phyloP scores from a whole-genome alignment of 2,329 filamentous ascomycete genomes.

The Cladosporium colombiae region DNA sequence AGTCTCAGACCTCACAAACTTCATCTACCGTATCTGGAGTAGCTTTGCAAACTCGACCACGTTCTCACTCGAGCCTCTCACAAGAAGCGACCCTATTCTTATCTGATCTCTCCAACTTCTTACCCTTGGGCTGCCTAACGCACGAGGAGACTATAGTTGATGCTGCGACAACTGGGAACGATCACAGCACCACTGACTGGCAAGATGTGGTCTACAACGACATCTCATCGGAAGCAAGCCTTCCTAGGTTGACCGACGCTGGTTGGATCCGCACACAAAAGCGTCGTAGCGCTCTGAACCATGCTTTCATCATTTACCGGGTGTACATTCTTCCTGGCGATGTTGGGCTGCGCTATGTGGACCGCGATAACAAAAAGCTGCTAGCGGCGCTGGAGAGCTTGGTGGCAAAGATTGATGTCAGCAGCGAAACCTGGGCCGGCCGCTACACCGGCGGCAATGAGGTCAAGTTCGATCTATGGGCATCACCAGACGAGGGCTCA shows the following conservation, averaged over 20 bases:
- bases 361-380: slow-evolving; percentile 50
- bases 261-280: slow-evolving; percentile 29
- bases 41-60: not conserved
- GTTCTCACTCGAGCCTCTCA: not conserved
- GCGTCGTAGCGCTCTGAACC: slow-evolving; percentile 11
- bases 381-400: slow-evolving; percentile 51
- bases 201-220: not conserved
- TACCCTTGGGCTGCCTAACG: slow-evolving; percentile 30
- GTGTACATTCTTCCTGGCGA: slow-evolving; percentile 47
- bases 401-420: slow-evolving; percentile 58
- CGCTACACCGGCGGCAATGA: slow-evolving; percentile 25
- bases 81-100: slow-evolving; percentile 10
- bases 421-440: slow-evolving; percentile 58
- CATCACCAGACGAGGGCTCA: slow-evolving; percentile 50
- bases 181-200: not conserved
- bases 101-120: slow-evolving; percentile 27
- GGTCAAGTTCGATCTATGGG: slow-evolving; percentile 42
- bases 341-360: slow-evolving; percentile 55
- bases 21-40: not conserved
- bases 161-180: not conserved
- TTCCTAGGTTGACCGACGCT: slow-evolving; percentile 23
- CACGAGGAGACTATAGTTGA: slow-evolving; percentile 21
- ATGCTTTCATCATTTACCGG: slow-evolving; percentile 25
- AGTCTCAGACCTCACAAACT: slow-evolving; percentile 1
- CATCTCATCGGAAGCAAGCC: slow-evolving; percentile 5